phyloP scores from a whole-genome alignment of 768 basidiomycete species.

The Lactarius quietus region DNA sequence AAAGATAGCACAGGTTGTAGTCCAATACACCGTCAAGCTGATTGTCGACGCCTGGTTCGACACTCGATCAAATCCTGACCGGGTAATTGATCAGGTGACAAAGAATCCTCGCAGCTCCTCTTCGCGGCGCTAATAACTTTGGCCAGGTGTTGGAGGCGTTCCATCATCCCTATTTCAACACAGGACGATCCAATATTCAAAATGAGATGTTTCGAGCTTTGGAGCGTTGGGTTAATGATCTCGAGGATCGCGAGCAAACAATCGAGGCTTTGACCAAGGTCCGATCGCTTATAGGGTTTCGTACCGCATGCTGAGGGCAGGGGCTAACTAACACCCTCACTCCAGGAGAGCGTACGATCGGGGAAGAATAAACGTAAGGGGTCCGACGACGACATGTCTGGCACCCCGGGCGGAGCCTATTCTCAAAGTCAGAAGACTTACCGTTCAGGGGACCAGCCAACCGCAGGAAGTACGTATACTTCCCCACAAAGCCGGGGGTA shows the following conservation, averaged over 20 bases:
- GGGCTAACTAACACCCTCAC: neutral
- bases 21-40: constrained; percentile 55
- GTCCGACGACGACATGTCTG: constrained; percentile 12
- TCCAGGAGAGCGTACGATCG: constrained; percentile 5
- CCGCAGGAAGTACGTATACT: constrained; percentile 1
- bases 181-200: constrained; percentile 51
- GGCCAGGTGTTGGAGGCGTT: constrained; percentile 55
- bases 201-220: constrained; percentile 55
- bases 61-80: constrained; percentile 42
- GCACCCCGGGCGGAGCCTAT: neutral
- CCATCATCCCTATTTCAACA: constrained; percentile 67
- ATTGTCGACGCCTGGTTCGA: constrained; percentile 59
- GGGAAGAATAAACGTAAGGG: constrained; percentile 20
- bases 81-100: constrained; percentile 44
- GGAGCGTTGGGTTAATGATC: constrained; percentile 49
- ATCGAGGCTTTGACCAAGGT: constrained; percentile 54
- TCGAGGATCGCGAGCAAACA: constrained; percentile 44
- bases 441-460: neutral
- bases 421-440: constrained; percentile 2
- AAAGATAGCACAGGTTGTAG: constrained; percentile 64
- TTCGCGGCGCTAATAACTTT: neutral
- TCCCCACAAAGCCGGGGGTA: neutral
- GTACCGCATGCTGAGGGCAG: neutral
- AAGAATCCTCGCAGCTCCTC: neutral
- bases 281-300: constrained; percentile 10